Conservation (phyloP, 345 rosid genomes). For the Noccaea bulbosa region DNA sequence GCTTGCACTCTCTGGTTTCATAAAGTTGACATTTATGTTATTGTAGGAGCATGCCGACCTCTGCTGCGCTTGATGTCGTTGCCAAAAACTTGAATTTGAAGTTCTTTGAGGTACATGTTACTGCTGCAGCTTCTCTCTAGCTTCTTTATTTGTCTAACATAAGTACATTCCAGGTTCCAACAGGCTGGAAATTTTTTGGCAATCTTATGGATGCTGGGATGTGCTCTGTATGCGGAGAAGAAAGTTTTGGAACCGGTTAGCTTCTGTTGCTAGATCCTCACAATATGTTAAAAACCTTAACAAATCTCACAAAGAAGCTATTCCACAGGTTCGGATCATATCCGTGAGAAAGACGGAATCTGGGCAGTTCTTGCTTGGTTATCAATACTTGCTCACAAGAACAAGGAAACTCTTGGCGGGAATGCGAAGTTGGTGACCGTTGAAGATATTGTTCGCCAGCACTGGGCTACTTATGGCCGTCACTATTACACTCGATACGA, state of each 20-base stretch:
- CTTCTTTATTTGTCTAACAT: background rate
- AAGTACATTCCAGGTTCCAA: slow-evolving; percentile 65
- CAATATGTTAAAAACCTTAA: background rate
- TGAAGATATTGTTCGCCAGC: slow-evolving; percentile 89
- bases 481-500: slow-evolving; percentile 94
- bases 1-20: background rate
- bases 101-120: slow-evolving; percentile 76
- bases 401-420: slow-evolving; percentile 67
- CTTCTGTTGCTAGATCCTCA: slow-evolving; percentile 5
- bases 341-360: slow-evolving; percentile 91
- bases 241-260: slow-evolving; percentile 93
- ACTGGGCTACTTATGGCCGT: slow-evolving; percentile 92
- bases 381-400: slow-evolving; percentile 79
- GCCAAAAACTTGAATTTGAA: slow-evolving; percentile 74
- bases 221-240: slow-evolving; percentile 90
- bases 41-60: slow-evolving; percentile 91
- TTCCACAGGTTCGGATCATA: slow-evolving; percentile 81
- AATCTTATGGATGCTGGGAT: slow-evolving; percentile 94
- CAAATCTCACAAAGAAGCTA: slow-evolving; percentile 1
- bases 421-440: slow-evolving; percentile 71
- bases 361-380: slow-evolving; percentile 98
- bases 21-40: background rate
- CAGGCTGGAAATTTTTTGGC: slow-evolving; percentile 96
- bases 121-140: slow-evolving; percentile 1
- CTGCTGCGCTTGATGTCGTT: slow-evolving; percentile 93